phyloP scores from a whole-genome alignment of 371 early-diverging fungal genomes.

The Mucor piriformis region DNA sequence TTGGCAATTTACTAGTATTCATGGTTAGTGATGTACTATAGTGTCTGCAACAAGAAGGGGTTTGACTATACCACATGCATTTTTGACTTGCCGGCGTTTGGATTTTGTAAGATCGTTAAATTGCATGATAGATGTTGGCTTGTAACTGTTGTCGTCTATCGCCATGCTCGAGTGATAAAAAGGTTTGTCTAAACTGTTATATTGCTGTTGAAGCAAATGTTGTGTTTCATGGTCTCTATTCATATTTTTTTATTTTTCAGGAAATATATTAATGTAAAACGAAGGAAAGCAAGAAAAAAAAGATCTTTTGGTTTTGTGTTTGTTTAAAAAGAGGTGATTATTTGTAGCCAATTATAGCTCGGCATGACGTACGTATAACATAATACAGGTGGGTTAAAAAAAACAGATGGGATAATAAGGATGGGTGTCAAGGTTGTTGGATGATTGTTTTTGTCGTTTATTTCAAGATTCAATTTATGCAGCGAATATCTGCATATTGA shows the following conservation, averaged over 20 bases:
- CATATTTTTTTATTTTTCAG: background rate
- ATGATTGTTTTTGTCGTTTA: too few relatives aligned
- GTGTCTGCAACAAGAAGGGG: background rate
- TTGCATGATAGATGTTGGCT: background rate
- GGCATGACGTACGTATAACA: background rate
- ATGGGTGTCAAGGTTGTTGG: background rate
- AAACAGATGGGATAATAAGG: background rate
- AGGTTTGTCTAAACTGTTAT: background rate
- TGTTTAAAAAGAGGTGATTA: constrained; percentile 1
- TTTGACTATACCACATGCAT: constrained; percentile 18
- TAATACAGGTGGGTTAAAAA: too few relatives aligned
- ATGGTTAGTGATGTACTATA: too few relatives aligned
- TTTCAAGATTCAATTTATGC: too few relatives aligned
- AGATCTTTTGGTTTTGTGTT: background rate
- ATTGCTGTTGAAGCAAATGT: background rate
- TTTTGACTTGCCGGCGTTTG: constrained; percentile 47
- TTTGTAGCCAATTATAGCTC: background rate
- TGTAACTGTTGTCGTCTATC: background rate
- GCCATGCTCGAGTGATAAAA: background rate
- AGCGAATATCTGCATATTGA: too few relatives aligned
- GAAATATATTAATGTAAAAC: background rate
- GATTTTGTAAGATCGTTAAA: constrained; percentile 1
- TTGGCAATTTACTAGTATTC: constrained; percentile 53
- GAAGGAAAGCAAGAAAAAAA: background rate
- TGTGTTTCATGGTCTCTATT: background rate